Evolutionary conservation across 345 rosid genomes (phyloP).

Genomic region (Eucalyptus curtisii): DNA sequence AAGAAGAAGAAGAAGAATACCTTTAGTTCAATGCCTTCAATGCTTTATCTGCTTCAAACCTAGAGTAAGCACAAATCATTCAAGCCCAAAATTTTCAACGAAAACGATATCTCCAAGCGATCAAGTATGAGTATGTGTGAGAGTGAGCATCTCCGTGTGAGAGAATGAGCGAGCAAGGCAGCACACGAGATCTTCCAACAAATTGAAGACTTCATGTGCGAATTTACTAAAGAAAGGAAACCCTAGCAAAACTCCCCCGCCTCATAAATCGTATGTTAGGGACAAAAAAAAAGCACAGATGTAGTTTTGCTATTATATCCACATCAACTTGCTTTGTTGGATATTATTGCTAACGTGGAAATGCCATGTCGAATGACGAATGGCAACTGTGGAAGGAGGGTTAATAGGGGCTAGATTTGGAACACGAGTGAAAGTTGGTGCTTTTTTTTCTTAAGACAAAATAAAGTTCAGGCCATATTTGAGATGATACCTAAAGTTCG

Average conservation of each 20-base stretch:
- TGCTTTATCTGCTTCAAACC: background rate
- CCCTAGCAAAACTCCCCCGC: background rate
- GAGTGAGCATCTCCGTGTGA: background rate
- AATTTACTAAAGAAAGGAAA: background rate
- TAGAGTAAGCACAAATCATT: background rate
- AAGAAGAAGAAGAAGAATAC: background rate
- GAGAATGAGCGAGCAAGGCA: background rate
- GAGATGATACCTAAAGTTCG: too few species aligned
- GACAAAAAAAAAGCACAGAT: accelerated
- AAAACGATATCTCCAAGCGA: background rate
- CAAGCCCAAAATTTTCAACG: background rate
- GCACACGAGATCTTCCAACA: accelerated
- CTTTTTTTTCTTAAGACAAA: too few species aligned
- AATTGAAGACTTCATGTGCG: background rate
- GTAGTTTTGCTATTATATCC: too few species aligned
- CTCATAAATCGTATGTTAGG: background rate
- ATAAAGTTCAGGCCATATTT: too few species aligned
- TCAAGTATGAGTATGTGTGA: accelerated
- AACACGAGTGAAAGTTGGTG: too few species aligned
- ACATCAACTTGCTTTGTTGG: too few species aligned
- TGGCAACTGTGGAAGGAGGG: accelerated
- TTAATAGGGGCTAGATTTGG: too few species aligned
- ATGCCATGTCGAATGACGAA: too few species aligned
- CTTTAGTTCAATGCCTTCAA: background rate
- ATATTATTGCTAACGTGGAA: too few species aligned